Conservation (phyloP, 176 grass and related monocot genomes). For the Avena insularis region DNA sequence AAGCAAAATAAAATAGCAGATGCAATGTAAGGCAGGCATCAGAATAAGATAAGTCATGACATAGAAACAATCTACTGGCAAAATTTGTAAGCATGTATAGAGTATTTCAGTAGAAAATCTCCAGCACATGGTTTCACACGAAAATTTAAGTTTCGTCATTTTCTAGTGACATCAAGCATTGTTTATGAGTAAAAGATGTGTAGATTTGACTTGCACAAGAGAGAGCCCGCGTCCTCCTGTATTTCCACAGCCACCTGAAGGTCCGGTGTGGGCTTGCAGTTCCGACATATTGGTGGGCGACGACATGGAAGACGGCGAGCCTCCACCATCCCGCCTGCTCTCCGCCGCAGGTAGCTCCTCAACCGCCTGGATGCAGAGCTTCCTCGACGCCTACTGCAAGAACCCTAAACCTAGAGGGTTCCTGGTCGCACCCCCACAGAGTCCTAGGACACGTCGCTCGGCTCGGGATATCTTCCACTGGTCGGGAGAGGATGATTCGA, state of each 20-base stretch:
- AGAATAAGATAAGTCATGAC: background rate
- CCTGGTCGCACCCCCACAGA: too few relatives aligned
- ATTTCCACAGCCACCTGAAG: background rate
- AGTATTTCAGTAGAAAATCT: background rate
- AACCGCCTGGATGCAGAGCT: too few relatives aligned
- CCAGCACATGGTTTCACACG: constrained; percentile 7
- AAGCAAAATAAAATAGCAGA: background rate
- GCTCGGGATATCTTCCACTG: too few relatives aligned
- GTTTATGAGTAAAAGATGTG: constrained; percentile 18
- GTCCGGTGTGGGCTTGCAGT: too few relatives aligned
- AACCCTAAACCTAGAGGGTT: too few relatives aligned
- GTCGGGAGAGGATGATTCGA: too few relatives aligned
- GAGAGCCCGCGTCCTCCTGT: constrained; percentile 29
- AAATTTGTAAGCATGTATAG: background rate
- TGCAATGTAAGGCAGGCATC: background rate
- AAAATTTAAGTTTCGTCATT: background rate
- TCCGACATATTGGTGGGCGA: too few relatives aligned
- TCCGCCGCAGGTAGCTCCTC: too few relatives aligned
- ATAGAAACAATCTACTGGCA: constrained; percentile 10
- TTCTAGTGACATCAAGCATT: constrained; percentile 6
- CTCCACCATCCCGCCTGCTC: too few relatives aligned
- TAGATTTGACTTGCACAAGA: constrained; percentile 42
- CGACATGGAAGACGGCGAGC: too few relatives aligned
- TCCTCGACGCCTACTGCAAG: too few relatives aligned
- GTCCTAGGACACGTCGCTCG: too few relatives aligned